Evolutionary conservation across 2,329 filamentous ascomycete species (phyloP).

Genomic region (Pleoardoris graminearum): DNA sequence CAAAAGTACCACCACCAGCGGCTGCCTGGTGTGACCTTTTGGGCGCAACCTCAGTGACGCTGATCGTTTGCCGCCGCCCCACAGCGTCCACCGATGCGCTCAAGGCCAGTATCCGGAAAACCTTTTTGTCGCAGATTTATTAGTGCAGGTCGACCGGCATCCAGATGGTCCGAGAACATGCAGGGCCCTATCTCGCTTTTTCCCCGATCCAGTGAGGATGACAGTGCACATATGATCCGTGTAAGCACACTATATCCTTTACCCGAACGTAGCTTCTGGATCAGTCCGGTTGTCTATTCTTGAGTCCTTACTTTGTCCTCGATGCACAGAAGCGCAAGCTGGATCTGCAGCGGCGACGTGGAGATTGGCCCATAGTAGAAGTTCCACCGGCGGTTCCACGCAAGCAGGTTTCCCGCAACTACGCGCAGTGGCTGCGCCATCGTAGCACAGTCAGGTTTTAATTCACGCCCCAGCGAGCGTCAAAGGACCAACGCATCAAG

Average conservation of each 20-base stretch:
- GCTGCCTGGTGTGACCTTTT: neutral
- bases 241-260: slow-evolving; percentile 3
- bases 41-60: neutral
- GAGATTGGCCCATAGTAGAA: neutral
- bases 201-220: neutral
- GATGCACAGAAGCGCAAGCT: neutral
- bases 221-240: slow-evolving; percentile 1
- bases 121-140: neutral
- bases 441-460: slow-evolving; percentile 4
- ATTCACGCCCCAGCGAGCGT: neutral
- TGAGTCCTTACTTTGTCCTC: neutral
- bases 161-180: neutral
- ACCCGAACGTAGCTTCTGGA: neutral
- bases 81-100: neutral
- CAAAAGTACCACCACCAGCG: neutral
- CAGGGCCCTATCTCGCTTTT: neutral
- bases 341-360: neutral
- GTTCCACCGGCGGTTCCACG: slow-evolving; percentile 7
- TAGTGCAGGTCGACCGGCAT: slow-evolving; percentile 1
- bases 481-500: neutral
- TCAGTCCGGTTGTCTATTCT: neutral
- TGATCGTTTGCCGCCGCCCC: neutral
- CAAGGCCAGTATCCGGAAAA: neutral
- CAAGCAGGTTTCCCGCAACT: slow-evolving; percentile 3
- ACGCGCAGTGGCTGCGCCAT: neutral